Evolutionary conservation across 129 eudicot genomes (phyloP).

Genomic region (Mikania micrantha): DNA sequence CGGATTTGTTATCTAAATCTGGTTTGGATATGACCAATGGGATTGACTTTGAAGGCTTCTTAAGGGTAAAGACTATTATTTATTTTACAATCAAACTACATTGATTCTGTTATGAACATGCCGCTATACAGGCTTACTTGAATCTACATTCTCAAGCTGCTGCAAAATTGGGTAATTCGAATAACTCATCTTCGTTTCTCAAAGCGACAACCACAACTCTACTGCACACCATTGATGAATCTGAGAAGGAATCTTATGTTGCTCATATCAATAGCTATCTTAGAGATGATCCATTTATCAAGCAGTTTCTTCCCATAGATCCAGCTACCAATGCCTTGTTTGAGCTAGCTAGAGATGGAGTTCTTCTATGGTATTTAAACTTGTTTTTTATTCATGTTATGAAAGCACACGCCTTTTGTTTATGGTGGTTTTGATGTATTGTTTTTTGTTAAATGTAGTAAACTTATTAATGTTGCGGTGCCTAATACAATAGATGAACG

Average conservation of each 20-base stretch:
- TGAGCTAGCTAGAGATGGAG: conserved; percentile 90
- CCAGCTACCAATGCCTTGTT: conserved; percentile 71
- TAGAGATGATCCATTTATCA: conserved; percentile 82
- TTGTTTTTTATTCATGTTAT: not conserved
- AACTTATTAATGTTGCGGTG: conserved; percentile 36
- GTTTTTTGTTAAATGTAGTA: conserved; percentile 20
- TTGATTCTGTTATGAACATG: not conserved
- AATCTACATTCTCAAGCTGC: conserved; percentile 62
- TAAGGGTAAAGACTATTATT: conserved; percentile 43
- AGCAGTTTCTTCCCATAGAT: conserved; percentile 92
- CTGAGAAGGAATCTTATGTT: conserved; percentile 89
- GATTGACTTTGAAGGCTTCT: conserved; percentile 74
- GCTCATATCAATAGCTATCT: conserved; percentile 93
- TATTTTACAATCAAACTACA: not conserved
- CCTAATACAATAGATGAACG: conserved; percentile 38
- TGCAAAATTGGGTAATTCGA: conserved; percentile 50
- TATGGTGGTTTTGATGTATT: not conserved
- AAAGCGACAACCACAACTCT: conserved; percentile 86
- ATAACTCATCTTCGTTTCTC: conserved; percentile 63
- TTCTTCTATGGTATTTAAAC: conserved; percentile 75
- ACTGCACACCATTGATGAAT: conserved; percentile 74
- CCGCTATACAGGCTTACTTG: conserved; percentile 50
- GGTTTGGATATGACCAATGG: conserved; percentile 48
- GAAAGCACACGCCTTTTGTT: not conserved
- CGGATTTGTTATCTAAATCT: conserved; percentile 33